Conservation (phyloP, 1,284 basidiomycete genomes). For the Crucibulum cyathiforme region DNA sequence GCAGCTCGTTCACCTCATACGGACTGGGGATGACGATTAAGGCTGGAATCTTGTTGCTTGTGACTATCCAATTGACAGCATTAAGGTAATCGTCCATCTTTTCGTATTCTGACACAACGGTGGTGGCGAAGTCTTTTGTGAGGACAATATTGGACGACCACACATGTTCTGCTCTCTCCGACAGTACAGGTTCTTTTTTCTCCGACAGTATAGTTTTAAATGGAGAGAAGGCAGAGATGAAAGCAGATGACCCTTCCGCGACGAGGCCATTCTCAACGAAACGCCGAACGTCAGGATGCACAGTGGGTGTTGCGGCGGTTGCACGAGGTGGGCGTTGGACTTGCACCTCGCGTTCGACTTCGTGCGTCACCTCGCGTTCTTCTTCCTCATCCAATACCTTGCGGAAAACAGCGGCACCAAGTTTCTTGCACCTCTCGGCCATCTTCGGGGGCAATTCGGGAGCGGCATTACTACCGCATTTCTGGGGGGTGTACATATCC, state of each 20-base stretch:
- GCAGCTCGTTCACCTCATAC: constrained; percentile 47
- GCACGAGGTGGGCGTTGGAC: constrained; percentile 40
- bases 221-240: not conserved
- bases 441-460: not conserved
- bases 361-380: constrained; percentile 53
- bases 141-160: not conserved
- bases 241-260: not conserved
- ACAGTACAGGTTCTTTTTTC: not conserved
- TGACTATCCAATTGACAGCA: constrained; percentile 53
- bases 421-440: not conserved
- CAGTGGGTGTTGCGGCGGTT: constrained; percentile 8
- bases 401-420: not conserved
- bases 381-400: constrained; percentile 50
- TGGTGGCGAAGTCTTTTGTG: constrained; percentile 20
- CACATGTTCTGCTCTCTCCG: not conserved
- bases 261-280: not conserved
- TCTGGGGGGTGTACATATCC: constrained; percentile 9
- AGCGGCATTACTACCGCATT: not conserved
- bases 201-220: not conserved
- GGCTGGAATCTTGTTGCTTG: constrained; percentile 12
- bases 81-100: constrained; percentile 40
- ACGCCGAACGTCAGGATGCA: not conserved
- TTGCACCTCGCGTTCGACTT: constrained; percentile 48
- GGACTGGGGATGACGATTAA: constrained; percentile 51
- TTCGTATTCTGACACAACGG: constrained; percentile 3